These are phyloP conservation scores for Jaltomata sinuosa DNA, from an alignment of 257 asterid genomes.

Conservation along the genomic window DNA sequence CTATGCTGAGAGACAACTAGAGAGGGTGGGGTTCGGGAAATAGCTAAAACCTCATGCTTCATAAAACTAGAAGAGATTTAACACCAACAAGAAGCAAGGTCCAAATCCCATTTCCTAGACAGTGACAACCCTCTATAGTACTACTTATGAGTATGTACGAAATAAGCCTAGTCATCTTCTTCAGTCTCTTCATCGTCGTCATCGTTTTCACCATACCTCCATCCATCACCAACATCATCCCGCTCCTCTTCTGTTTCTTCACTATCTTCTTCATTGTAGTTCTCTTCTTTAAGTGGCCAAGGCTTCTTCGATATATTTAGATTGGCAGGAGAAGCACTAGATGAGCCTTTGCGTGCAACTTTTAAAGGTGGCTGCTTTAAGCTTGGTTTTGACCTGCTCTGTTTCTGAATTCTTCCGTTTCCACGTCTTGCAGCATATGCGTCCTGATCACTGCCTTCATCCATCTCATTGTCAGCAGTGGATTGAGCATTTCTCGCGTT, in stretches of 20 bases:
- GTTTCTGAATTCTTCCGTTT: slow-evolving; percentile 48
- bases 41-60: background rate
- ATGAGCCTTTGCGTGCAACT: slow-evolving; percentile 49
- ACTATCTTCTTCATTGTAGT: slow-evolving; percentile 74
- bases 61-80: background rate
- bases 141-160: background rate
- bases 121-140: background rate
- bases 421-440: slow-evolving; percentile 43
- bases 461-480: slow-evolving; percentile 50
- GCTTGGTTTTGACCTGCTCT: slow-evolving; percentile 67
- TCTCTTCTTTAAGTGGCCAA: slow-evolving; percentile 54
- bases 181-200: slow-evolving; percentile 99
- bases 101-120: background rate
- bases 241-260: slow-evolving; percentile 97
- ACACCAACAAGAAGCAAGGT: background rate
- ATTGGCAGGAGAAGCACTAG: slow-evolving; percentile 41
- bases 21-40: background rate
- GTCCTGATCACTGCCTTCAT: slow-evolving; percentile 82
- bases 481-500: slow-evolving; percentile 41
- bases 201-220: slow-evolving; percentile 59
- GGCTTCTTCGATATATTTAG: slow-evolving; percentile 39
- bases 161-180: slow-evolving; percentile 52
- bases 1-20: background rate
- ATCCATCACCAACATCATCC: slow-evolving; percentile 60
- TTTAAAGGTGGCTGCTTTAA: slow-evolving; percentile 71